These are phyloP conservation scores for Dactylellina drechsleri DNA, from an alignment of 2,329 filamentous ascomycete species.

Conservation along the genomic window DNA sequence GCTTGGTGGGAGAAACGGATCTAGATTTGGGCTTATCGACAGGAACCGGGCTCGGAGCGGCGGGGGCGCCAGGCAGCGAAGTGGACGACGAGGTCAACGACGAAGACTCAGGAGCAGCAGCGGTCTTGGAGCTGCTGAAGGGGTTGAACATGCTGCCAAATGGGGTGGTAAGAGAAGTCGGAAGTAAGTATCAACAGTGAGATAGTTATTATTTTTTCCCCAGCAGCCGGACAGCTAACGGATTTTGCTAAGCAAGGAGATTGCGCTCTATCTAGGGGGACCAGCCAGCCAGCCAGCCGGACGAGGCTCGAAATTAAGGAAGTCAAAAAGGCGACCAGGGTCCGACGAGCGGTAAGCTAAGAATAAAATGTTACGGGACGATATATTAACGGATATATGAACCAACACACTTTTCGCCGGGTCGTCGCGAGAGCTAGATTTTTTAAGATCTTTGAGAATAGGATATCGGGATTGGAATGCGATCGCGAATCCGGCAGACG, in stretches of 20 bases:
- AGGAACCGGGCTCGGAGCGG: constrained; percentile 12
- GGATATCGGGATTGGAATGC: constrained; percentile 1
- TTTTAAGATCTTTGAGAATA: too few relatives aligned
- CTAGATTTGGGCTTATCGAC: constrained; percentile 26
- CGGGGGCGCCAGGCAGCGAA: constrained; percentile 1
- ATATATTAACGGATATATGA: background rate
- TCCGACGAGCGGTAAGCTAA: background rate
- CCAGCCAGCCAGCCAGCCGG: background rate
- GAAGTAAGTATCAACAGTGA: too few relatives aligned
- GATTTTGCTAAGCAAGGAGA: background rate
- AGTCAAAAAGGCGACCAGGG: background rate
- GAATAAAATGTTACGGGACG: background rate
- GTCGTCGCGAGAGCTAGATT: background rate
- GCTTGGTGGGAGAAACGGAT: constrained; percentile 45
- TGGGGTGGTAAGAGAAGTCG: background rate
- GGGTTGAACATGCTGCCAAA: constrained; percentile 38
- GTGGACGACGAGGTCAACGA: background rate
- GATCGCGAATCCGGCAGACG: constrained; percentile 57
- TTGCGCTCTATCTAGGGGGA: background rate
- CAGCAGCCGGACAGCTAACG: background rate
- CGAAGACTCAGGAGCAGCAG: constrained; percentile 16
- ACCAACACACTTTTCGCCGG: constrained; percentile 33
- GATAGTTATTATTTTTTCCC: background rate
- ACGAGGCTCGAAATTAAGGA: constrained; percentile 31
- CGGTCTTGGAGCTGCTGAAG: constrained; percentile 23